Evolutionary conservation across 495 filamentous ascomycete species (phyloP).

Genomic region (Talaromyces ruber): DNA sequence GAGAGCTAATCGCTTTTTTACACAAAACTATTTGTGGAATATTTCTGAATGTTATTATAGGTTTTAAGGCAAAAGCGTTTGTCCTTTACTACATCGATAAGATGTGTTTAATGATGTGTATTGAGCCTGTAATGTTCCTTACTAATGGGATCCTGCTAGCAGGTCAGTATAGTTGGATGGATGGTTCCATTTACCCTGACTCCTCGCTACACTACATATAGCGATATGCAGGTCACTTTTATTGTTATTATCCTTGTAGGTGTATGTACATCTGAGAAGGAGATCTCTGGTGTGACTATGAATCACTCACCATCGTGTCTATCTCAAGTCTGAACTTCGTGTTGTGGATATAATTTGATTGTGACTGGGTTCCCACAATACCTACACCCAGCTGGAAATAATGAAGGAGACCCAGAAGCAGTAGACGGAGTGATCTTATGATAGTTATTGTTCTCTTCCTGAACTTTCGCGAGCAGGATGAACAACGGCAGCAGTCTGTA

Average conservation of each 20-base stretch:
- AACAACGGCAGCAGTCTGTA: neutral
- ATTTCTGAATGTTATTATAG: constrained; percentile 1
- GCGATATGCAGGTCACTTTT: neutral
- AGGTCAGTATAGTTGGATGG: neutral
- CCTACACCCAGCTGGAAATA: neutral
- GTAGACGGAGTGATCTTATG: neutral
- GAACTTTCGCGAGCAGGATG: neutral
- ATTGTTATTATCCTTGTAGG: neutral
- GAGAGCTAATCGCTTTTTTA: constrained; percentile 17
- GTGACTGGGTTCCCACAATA: neutral
- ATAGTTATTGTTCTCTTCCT: neutral
- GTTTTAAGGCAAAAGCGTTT: neutral
- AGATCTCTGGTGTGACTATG: neutral
- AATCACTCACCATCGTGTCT: neutral
- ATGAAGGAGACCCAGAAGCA: neutral
- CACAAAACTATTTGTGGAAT: constrained; percentile 19
- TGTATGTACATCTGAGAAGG: neutral
- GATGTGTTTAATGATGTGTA: neutral
- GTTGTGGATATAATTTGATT: too few relatives aligned
- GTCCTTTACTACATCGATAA: neutral
- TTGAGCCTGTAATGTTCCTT: constrained; percentile 10
- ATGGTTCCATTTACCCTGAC: constrained; percentile 5
- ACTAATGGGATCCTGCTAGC: too few relatives aligned
- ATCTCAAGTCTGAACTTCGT: too few relatives aligned
- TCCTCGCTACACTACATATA: constrained; percentile 3